phyloP scores from a whole-genome alignment of 805 yeast species.

The Torulaspora quercuum region DNA sequence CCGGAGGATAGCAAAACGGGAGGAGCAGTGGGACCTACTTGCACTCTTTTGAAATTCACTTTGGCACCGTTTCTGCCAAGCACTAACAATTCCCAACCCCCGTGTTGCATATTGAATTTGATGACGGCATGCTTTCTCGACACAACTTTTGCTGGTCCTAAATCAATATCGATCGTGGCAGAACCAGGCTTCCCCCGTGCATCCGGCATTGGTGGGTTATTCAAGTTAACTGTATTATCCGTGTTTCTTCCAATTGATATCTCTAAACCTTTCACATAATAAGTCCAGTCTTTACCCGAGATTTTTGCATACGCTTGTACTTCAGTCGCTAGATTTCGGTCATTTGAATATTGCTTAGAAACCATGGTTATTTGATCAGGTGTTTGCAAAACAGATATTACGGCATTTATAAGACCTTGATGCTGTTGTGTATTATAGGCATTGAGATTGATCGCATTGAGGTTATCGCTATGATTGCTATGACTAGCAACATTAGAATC shows the following conservation, averaged over 20 bases:
- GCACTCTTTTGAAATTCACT: slow-evolving; percentile 60
- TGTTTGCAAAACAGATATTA: slow-evolving; percentile 61
- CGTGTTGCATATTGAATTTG: slow-evolving; percentile 64
- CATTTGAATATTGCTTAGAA: slow-evolving; percentile 68
- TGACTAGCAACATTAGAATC: slow-evolving; percentile 1
- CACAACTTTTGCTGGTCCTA: slow-evolving; percentile 97
- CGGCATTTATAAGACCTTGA: slow-evolving; percentile 65
- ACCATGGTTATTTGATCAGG: slow-evolving; percentile 81
- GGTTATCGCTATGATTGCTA: slow-evolving; percentile 5
- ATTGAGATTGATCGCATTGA: slow-evolving; percentile 9
- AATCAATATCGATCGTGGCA: slow-evolving; percentile 56
- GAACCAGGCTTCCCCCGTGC: slow-evolving; percentile 34
- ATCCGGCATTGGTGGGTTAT: neutral
- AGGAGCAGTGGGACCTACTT: slow-evolving; percentile 43
- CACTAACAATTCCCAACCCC: slow-evolving; percentile 83
- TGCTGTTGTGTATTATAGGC: slow-evolving; percentile 28
- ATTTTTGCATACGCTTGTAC: slow-evolving; percentile 98
- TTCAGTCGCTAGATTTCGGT: slow-evolving; percentile 57
- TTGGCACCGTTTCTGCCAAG: slow-evolving; percentile 92
- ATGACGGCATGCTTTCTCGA: slow-evolving; percentile 86
- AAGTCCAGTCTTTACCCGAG: slow-evolving; percentile 93
- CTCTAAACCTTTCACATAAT: slow-evolving; percentile 73
- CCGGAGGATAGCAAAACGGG: slow-evolving; percentile 72
- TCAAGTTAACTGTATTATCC: slow-evolving; percentile 19
- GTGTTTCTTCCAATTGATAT: slow-evolving; percentile 88